Conservation (phyloP, 2,329 filamentous ascomycete species). For the Pyrenochaeta sp. region DNA sequence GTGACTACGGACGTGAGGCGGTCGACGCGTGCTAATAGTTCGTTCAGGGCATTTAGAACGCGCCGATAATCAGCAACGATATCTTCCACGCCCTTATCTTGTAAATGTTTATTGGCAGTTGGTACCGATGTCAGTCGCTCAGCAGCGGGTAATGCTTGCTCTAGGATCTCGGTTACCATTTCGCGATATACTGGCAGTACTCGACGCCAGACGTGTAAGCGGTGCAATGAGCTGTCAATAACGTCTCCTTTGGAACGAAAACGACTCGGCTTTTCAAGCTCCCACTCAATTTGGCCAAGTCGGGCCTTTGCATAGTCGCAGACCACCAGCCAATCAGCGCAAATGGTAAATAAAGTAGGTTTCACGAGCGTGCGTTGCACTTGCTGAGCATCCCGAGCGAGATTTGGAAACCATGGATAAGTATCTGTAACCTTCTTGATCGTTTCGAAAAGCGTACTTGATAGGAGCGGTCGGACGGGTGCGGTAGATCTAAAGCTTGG, state of each 20-base stretch:
- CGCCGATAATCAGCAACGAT: conserved; percentile 34
- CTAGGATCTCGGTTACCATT: conserved; percentile 40
- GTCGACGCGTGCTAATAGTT: conserved; percentile 37
- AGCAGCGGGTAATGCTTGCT: conserved; percentile 24
- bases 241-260: conserved; percentile 43
- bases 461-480: background rate
- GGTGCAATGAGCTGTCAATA: conserved; percentile 49
- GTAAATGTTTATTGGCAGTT: conserved; percentile 5
- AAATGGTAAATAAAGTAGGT: conserved; percentile 5
- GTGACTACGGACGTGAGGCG: conserved; percentile 39
- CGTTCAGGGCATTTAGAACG: conserved; percentile 32
- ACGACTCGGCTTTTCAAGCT: conserved; percentile 43
- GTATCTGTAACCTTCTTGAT: background rate
- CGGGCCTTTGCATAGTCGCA: conserved; percentile 51
- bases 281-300: conserved; percentile 17
- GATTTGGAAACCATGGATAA: background rate
- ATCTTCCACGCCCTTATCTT: too few relatives aligned
- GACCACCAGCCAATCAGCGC: conserved; percentile 53
- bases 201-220: conserved; percentile 53
- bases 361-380: conserved; percentile 23
- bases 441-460: background rate
- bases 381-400: background rate
- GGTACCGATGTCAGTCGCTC: conserved; percentile 1
- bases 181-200: conserved; percentile 50
- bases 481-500: conserved; percentile 12